Conservation (phyloP, 2,329 filamentous ascomycete genomes). For the Ophiostoma novo-ulmi region DNA sequence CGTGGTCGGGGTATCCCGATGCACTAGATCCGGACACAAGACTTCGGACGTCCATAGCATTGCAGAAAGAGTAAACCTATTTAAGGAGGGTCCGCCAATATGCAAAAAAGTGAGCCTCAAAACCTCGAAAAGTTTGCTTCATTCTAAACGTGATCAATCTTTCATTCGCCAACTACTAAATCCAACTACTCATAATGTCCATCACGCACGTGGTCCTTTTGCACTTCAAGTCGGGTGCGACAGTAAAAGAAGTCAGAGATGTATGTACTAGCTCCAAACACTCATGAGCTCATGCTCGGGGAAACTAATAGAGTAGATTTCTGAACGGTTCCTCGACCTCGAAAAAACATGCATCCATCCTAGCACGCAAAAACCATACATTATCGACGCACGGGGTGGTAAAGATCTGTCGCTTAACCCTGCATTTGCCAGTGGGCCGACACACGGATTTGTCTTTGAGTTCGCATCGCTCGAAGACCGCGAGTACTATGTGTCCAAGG, state of each 20-base stretch:
- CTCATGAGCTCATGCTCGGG: neutral
- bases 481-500: slow-evolving; percentile 61
- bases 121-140: neutral
- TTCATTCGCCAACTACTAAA: neutral
- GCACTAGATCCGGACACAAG: slow-evolving; percentile 1
- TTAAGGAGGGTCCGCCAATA: neutral
- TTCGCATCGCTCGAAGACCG: slow-evolving; percentile 60
- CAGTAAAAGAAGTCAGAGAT: slow-evolving; percentile 15
- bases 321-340: slow-evolving; percentile 42
- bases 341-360: slow-evolving; percentile 59
- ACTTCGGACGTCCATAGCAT: neutral
- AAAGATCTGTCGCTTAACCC: slow-evolving; percentile 55
- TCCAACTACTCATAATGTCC: slow-evolving; percentile 16
- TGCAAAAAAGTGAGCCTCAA: neutral
- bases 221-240: slow-evolving; percentile 20
- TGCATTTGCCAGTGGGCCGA: slow-evolving; percentile 51
- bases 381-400: slow-evolving; percentile 55
- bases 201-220: slow-evolving; percentile 25
- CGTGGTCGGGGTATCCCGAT: neutral
- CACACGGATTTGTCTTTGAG: slow-evolving; percentile 64
- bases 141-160: neutral
- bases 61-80: neutral
- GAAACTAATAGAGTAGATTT: slow-evolving; percentile 30
- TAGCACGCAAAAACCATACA: slow-evolving; percentile 53
- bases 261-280: neutral